Conservation (phyloP, 2,329 filamentous ascomycete species). For the Pseudogymnoascus sp. region DNA sequence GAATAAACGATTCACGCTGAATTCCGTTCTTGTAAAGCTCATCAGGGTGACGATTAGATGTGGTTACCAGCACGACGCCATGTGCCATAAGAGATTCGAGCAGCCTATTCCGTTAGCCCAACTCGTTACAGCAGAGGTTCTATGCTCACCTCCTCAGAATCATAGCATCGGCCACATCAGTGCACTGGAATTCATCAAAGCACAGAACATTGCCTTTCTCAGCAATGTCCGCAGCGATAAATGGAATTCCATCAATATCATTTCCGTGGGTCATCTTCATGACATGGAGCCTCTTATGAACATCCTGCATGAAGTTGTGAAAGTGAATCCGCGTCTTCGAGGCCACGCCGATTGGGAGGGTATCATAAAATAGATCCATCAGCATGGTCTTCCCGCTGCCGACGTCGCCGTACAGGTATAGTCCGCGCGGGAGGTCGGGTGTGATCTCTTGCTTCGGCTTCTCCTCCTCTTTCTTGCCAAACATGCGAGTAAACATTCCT, state of each 20-base stretch:
- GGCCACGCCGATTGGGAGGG: conserved; percentile 69
- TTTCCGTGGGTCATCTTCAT: conserved; percentile 85
- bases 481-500: conserved; percentile 54
- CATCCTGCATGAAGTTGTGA: conserved; percentile 98
- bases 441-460: conserved; percentile 49
- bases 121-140: background rate
- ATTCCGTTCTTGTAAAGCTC: conserved; percentile 98
- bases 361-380: conserved; percentile 98
- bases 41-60: conserved; percentile 91
- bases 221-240: conserved; percentile 91
- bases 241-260: conserved; percentile 83
- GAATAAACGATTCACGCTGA: conserved; percentile 89
- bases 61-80: conserved; percentile 93
- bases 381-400: conserved; percentile 98
- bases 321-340: conserved; percentile 94
- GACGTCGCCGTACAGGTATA: conserved; percentile 95
- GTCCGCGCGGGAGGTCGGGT: conserved; percentile 69
- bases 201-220: conserved; percentile 78
- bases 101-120: conserved; percentile 42
- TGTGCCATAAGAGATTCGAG: conserved; percentile 91
- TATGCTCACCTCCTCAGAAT: conserved; percentile 66
- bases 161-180: conserved; percentile 97
- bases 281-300: conserved; percentile 82
- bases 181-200: conserved; percentile 98
- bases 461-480: conserved; percentile 36